Conservation (phyloP, 192 early-diverging fungal species). For the Entomortierella beljakovae region DNA sequence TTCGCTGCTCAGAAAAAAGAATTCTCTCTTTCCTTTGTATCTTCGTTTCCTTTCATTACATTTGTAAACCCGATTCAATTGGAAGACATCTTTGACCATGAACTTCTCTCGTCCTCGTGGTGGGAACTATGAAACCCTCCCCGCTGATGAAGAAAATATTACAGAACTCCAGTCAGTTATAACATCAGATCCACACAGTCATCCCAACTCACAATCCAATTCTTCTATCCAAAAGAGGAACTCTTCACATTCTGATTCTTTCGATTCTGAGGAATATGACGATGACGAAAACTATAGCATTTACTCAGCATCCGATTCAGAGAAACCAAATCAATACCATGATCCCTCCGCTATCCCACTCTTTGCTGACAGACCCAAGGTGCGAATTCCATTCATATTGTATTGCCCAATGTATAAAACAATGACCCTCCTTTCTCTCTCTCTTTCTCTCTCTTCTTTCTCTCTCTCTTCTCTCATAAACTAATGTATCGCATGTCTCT, state of each 20-base stretch:
- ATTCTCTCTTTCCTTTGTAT: too few species aligned
- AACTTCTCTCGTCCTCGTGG: slow-evolving; percentile 18
- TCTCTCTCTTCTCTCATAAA: too few species aligned
- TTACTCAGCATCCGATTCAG: slow-evolving; percentile 17
- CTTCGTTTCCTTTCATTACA: too few species aligned
- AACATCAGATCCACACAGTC: slow-evolving; percentile 20
- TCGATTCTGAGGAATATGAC: slow-evolving; percentile 19
- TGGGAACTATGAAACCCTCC: slow-evolving; percentile 33
- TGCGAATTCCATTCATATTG: neutral
- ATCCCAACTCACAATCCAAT: neutral
- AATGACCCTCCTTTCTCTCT: neutral
- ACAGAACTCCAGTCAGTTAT: slow-evolving; percentile 37
- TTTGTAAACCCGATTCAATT: too few species aligned
- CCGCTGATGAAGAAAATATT: slow-evolving; percentile 35
- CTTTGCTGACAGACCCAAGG: slow-evolving; percentile 37
- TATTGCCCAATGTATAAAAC: neutral
- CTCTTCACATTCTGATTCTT: neutral
- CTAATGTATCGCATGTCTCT: too few species aligned
- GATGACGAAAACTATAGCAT: slow-evolving; percentile 10
- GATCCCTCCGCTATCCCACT: neutral
- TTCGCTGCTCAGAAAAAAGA: too few species aligned
- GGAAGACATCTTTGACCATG: neutral
- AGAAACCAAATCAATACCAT: slow-evolving; percentile 20
- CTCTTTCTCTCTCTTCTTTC: too few species aligned
- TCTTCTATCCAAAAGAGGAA: slow-evolving; percentile 16